A percentile compares a stretch with the other conserved stretches of the same genome.
These are phyloP conservation scores for Erodium trifolium DNA, from an alignment of 441 rosid species.

Conservation along the genomic window DNA sequence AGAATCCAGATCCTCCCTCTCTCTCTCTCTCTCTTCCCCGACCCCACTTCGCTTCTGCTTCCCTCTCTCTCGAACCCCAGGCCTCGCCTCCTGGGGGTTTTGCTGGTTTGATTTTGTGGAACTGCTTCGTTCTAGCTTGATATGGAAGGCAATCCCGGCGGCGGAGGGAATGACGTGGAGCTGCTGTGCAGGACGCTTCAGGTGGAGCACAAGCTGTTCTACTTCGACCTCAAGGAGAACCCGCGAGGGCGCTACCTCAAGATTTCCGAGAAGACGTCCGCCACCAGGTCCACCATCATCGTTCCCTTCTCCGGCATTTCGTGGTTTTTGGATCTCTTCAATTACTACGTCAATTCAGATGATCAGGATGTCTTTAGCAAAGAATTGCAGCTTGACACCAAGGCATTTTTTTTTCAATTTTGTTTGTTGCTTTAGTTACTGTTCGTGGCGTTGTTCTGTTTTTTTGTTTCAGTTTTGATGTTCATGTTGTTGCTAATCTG, in stretches of 20 bases:
- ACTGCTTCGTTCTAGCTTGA: conserved; percentile 16
- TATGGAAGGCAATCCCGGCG: too few relatives aligned
- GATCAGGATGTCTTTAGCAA: conserved; percentile 83
- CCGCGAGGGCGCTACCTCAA: conserved; percentile 90
- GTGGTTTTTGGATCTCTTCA: conserved; percentile 94
- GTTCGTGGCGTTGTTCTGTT: not conserved
- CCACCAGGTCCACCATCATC: conserved; percentile 93
- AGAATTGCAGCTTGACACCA: conserved; percentile 91
- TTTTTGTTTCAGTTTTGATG: not conserved
- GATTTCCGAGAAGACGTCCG: conserved; percentile 91
- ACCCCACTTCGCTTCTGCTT: too few relatives aligned
- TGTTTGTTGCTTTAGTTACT: too few relatives aligned
- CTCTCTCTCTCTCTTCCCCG: too few relatives aligned
- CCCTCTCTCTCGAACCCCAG: too few relatives aligned
- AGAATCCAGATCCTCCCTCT: too few relatives aligned
- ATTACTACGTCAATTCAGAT: conserved; percentile 78
- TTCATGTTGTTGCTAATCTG: not conserved
- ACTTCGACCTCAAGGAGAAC: conserved; percentile 26
- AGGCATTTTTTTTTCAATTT: conserved; percentile 25
- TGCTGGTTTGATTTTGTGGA: conserved; percentile 19
- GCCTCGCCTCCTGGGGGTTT: too few relatives aligned
- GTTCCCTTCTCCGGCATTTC: conserved; percentile 91
- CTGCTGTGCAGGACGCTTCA: conserved; percentile 86
- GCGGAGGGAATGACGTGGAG: conserved; percentile 76
- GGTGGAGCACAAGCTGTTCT: conserved; percentile 93